Evolutionary conservation across 805 yeast genomes (phyloP), one percentile per base, ranked within the genome.

Genomic region (Schwanniomyces occidentalis): DNA sequence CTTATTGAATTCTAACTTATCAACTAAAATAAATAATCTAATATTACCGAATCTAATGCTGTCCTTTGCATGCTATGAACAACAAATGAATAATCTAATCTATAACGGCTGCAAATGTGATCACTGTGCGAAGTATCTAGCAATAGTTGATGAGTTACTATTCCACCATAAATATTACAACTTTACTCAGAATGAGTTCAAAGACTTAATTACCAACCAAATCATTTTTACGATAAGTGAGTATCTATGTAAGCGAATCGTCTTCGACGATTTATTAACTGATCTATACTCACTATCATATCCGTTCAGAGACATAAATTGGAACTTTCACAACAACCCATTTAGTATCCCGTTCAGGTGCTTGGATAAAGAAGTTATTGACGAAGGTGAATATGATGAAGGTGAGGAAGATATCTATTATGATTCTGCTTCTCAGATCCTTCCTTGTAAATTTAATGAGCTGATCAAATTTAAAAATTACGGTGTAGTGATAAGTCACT

Each of bases 51-150:
- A 78, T 4, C 65, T 82, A 35, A 53, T 85, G 42, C 77, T 79
- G 37, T 61, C 80, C 0, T 60, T 81, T 14, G 65, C 87, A 0
- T 76, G 86, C 41, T 85, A 83, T 52, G 95, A 85, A 44, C 81
- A 80, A 37, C 53, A 81, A 5, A 78, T 80, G 51, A 82, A 86
- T 29, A 84, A 81, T 42, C 44, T 85, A 32, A 54, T 85, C 16
- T 85, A 91, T 90, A 84, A 83, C 51, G 91, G 91, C 0, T 84
- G 91, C 54, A 71, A 69, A 24, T 85, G 95, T 51, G 41, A 45
- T 1, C 75, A 69, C 43, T 85, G 95, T 48, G 59, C 61, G 9
- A 61, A 61, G 34, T 63, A 62, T 25, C 55, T 84, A 16, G 71
- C 72, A 0, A 44, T 73, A 8, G 65, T 80, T 32, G 95, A 85